Conservation (phyloP, 306 rosid species). For the Oxytropis ochrocephala region DNA sequence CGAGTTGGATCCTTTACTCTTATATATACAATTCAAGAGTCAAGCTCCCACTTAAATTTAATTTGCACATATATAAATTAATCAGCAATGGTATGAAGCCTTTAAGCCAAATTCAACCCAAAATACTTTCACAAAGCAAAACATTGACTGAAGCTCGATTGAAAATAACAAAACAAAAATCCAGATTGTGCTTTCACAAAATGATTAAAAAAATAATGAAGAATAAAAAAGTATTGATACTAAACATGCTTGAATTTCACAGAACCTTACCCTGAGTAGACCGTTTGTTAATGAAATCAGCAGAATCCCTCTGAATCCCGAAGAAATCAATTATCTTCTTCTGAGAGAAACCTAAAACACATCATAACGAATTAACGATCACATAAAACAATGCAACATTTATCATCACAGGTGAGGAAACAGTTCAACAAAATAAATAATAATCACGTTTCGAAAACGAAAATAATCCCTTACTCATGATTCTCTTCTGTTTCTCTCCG, state of each 20-base stretch:
- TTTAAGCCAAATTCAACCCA: conserved; percentile 14
- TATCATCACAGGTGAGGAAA: conserved; percentile 1
- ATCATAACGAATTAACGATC: not conserved
- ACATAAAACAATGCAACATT: conserved; percentile 26
- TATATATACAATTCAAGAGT: not conserved
- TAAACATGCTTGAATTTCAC: not conserved
- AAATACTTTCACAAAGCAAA: not conserved
- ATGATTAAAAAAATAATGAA: not conserved
- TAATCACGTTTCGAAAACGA: not conserved
- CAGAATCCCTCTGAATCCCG: conserved; percentile 43
- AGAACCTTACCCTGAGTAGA: conserved; percentile 40
- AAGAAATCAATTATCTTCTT: conserved; percentile 67
- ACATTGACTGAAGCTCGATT: not conserved
- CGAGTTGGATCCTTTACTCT: no score
- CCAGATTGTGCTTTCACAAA: not conserved
- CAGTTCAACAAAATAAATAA: not conserved
- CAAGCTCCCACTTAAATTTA: not conserved
- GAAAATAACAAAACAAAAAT: not conserved
- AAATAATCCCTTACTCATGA: conserved; percentile 43
- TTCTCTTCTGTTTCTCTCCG: conserved; percentile 36
- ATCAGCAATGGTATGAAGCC: not conserved
- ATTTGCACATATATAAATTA: not conserved
- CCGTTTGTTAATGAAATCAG: not conserved
- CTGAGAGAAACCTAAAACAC: conserved; percentile 56
- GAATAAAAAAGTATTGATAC: not conserved